Base-by-base conservation (phyloP, 108 stramenopile species). In the Nitzschia sp. region DNA sequence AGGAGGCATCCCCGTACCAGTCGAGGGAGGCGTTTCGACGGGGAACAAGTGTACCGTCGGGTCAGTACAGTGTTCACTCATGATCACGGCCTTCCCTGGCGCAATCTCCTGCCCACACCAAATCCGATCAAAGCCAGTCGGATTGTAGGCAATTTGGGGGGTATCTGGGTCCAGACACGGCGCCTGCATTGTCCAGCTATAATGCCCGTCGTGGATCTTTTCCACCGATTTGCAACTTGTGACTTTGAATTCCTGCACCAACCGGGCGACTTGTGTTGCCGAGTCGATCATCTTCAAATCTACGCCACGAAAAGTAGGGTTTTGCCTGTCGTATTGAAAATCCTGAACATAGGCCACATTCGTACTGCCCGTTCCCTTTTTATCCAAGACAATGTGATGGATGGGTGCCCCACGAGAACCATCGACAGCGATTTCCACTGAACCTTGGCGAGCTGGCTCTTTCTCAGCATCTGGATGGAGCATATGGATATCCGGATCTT, bases 41-140 rank as follows among this genome's bases (percentile, higher is more conserved):
- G 54, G 34, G 46, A 76, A 73, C 66, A 83, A 62, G 51, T 62
- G 65, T 3, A 68, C 64, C 3, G 63, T 42, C 1, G 46, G 32
- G 15, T 60, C 64, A 28, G 24, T 36, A 46, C 75, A 76, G 0
- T 46, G 61, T 48, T 64, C 63, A 5, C 35, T 59, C 62, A 77
- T 35, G 9, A 54, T 24, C 25, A 80, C 51, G 1, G 79, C 83
- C 23, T 59, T 27, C 9, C 31, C 4, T 18, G 82, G 82, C 24
- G 38, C 15, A 49, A 84, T 74, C 15, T 48, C 53, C 31, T 73
- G 56, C 31, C 79, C 83, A 64, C 83, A 84, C 70, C 76, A 79
- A 24, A 26, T 48, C 15, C 79, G 60, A 31, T 46, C 24, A 74
- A 84, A 84, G 27, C 9, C 2, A 2, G 70, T 68, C 0, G 56